Percentiles rank a stretch among this genome's conserved stretches.
Evolutionary conservation across 1,284 basidiomycete genomes (phyloP).

Genomic region (Sporisorium scitamineum): DNA sequence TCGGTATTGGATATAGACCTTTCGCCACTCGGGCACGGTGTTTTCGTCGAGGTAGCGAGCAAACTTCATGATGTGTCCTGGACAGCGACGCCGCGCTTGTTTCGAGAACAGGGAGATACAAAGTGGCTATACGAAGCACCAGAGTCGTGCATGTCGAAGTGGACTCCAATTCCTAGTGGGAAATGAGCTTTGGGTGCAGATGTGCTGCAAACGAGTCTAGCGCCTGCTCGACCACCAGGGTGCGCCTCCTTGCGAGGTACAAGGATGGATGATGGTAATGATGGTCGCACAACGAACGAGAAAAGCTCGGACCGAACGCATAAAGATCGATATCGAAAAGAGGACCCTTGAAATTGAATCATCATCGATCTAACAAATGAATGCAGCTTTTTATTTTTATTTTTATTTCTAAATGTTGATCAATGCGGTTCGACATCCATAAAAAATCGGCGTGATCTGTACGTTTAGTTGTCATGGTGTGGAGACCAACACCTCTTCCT

Average conservation of each 20-base stretch:
- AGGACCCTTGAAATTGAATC: slow-evolving; percentile 1
- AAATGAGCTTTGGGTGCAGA: neutral
- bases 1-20: slow-evolving; percentile 68
- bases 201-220: neutral
- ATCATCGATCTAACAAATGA: neutral
- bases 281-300: neutral
- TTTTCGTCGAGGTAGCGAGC: slow-evolving; percentile 65
- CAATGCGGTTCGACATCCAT: too few relatives aligned
- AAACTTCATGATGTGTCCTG: slow-evolving; percentile 41
- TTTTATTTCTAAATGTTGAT: neutral
- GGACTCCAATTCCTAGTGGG: neutral
- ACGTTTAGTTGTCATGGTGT: slow-evolving; percentile 1
- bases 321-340: neutral
- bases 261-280: neutral
- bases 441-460: neutral
- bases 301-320: neutral
- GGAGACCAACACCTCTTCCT: slow-evolving; percentile 3
- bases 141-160: slow-evolving; percentile 1
- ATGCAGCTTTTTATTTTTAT: too few relatives aligned
- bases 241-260: neutral
- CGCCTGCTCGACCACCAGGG: too few relatives aligned
- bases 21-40: slow-evolving; percentile 66
- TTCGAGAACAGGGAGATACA: neutral
- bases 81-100: neutral
- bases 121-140: neutral